Conservation (phyloP, 306 rosid species). For the Leucaena leucocephala region DNA sequence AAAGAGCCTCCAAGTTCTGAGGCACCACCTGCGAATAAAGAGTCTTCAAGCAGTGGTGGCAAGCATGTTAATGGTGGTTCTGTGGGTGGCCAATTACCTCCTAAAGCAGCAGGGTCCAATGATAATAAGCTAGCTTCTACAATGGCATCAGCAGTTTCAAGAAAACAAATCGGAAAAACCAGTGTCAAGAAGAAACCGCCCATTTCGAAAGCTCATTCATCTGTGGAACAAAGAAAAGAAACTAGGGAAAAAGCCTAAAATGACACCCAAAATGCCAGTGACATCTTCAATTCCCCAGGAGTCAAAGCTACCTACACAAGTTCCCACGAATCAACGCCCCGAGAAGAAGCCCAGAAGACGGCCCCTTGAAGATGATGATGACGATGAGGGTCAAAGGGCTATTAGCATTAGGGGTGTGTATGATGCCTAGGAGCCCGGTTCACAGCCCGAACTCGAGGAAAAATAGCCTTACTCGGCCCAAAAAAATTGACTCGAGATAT, state of each 20-base stretch:
- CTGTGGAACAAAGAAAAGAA: constrained; percentile 60
- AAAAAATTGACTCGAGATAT: too few species aligned
- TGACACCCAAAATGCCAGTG: constrained; percentile 56
- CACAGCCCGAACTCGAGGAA: too few species aligned
- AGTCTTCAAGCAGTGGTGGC: constrained; percentile 45
- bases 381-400: constrained; percentile 44
- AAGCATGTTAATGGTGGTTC: constrained; percentile 43
- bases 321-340: constrained; percentile 48
- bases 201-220: constrained; percentile 45
- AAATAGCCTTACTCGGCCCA: too few species aligned
- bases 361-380: constrained; percentile 53
- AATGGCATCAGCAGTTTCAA: constrained; percentile 45
- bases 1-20: constrained; percentile 55
- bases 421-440: too few species aligned
- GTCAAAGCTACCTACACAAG: constrained; percentile 57
- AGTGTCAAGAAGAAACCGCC: constrained; percentile 47
- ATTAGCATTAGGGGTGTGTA: too few species aligned
- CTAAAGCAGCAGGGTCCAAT: constrained; percentile 43
- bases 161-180: constrained; percentile 58
- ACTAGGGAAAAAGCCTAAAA: constrained; percentile 53
- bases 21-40: constrained; percentile 56
- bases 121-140: constrained; percentile 48
- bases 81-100: constrained; percentile 46
- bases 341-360: constrained; percentile 55
- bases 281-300: constrained; percentile 63